Percentiles rank a stretch among this genome's conserved stretches.
Conservation (phyloP, 108 stramenopile genomes). For the Parmales sp. region DNA sequence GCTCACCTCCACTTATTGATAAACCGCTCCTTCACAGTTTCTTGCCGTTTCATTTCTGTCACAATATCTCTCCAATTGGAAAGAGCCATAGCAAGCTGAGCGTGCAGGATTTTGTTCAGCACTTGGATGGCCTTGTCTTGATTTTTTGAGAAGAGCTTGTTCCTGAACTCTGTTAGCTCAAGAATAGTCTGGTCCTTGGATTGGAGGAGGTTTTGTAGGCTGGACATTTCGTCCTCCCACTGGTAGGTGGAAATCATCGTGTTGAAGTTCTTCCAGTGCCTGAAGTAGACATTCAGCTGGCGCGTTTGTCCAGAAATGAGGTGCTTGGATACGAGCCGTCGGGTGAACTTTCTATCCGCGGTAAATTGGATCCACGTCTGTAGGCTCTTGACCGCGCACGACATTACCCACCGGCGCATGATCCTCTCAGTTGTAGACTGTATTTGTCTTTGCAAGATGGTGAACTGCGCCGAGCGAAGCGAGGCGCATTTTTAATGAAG, state of each 20-base stretch:
- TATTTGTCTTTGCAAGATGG: too few species aligned
- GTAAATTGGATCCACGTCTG: too few species aligned
- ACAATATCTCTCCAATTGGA: not conserved
- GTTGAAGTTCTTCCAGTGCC: not conserved
- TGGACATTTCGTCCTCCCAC: not conserved
- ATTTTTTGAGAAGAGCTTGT: conserved; percentile 1
- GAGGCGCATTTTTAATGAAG: too few species aligned
- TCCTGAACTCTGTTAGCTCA: not conserved
- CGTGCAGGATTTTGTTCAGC: not conserved
- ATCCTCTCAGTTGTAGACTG: too few species aligned
- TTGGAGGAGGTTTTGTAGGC: not conserved
- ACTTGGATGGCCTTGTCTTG: not conserved
- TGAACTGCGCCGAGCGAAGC: too few species aligned
- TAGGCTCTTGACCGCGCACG: too few species aligned
- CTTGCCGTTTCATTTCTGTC: not conserved
- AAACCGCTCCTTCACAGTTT: not conserved
- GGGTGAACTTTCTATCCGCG: too few species aligned
- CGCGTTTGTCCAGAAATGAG: too few species aligned
- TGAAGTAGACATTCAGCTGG: too few species aligned
- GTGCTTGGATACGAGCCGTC: not conserved
- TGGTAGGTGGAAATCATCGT: not conserved
- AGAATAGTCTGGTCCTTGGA: not conserved
- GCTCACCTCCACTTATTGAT: not conserved
- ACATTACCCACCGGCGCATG: too few species aligned
- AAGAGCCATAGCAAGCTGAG: not conserved